A percentile compares a stretch with the other conserved stretches of the same genome.
Conservation (phyloP, 2,329 filamentous ascomycete species). For the Trichophyton mentagrophytes region DNA sequence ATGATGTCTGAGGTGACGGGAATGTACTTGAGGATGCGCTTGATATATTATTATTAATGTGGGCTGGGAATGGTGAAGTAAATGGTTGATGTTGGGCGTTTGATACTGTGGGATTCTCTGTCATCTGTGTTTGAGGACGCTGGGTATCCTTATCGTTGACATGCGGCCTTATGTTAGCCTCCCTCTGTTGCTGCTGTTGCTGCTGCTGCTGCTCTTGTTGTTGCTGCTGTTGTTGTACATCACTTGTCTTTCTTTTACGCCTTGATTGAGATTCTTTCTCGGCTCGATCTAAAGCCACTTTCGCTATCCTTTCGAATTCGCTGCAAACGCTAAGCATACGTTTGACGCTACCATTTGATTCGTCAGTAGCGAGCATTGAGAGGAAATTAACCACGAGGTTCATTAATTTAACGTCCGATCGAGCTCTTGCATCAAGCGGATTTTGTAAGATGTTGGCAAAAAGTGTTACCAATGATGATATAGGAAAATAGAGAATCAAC, state of each 20-base stretch:
- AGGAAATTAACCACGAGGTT: constrained; percentile 84
- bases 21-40: constrained; percentile 4
- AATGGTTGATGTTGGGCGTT: constrained; percentile 3
- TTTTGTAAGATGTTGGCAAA: constrained; percentile 97
- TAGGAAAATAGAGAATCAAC: constrained; percentile 92
- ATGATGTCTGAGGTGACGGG: constrained; percentile 5
- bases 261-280: constrained; percentile 71
- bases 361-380: constrained; percentile 75
- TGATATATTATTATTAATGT: neutral
- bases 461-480: constrained; percentile 83
- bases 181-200: constrained; percentile 2
- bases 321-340: constrained; percentile 87
- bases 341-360: constrained; percentile 78
- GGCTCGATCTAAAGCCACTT: constrained; percentile 76
- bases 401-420: constrained; percentile 84
- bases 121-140: neutral
- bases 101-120: constrained; percentile 1
- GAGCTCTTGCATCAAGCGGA: constrained; percentile 73
- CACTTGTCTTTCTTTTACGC: constrained; percentile 71
- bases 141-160: constrained; percentile 8
- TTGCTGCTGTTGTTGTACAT: constrained; percentile 17
- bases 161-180: constrained; percentile 8
- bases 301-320: constrained; percentile 93
- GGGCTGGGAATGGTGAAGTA: constrained; percentile 1
- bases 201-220: no score